Conservation (phyloP, 495 filamentous ascomycete genomes). For the Apodospora peruviana region DNA sequence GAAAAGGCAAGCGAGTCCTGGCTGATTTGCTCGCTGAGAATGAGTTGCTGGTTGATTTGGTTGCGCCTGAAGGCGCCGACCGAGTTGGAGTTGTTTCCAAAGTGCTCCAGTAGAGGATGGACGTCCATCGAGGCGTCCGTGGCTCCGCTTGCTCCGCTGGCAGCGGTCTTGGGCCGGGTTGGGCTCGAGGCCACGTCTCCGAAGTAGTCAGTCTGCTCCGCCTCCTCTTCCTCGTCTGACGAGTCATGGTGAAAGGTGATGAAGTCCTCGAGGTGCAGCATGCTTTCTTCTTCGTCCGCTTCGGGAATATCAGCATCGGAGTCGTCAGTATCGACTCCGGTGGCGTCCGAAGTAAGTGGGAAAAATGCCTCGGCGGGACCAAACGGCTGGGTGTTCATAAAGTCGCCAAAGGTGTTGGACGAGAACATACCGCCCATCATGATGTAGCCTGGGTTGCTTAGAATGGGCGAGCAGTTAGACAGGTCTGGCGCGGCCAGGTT, state of each 20-base stretch:
- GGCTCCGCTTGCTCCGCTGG: conserved; percentile 45
- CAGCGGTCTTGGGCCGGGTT: conserved; percentile 46
- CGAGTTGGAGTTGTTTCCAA: conserved; percentile 55
- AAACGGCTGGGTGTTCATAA: conserved; percentile 58
- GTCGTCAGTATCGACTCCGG: conserved; percentile 26
- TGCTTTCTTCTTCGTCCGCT: conserved; percentile 59
- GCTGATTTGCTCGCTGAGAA: conserved; percentile 53
- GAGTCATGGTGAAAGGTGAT: conserved; percentile 59
- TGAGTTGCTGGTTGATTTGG: conserved; percentile 65
- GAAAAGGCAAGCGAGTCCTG: conserved; percentile 50
- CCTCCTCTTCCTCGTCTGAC: conserved; percentile 50
- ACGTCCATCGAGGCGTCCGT: conserved; percentile 21
- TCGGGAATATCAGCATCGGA: conserved; percentile 43
- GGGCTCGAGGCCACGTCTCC: conserved; percentile 46
- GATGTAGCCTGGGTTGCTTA: conserved; percentile 63
- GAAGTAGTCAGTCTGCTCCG: conserved; percentile 27
- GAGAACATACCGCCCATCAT: conserved; percentile 68
- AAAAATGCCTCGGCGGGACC: conserved; percentile 76
- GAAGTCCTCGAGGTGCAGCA: conserved; percentile 65
- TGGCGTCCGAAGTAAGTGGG: conserved; percentile 54
- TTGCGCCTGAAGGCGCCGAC: conserved; percentile 77
- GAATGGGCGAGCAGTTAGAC: conserved; percentile 50
- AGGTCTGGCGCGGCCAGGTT: conserved; percentile 40
- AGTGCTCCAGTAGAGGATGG: conserved; percentile 54
- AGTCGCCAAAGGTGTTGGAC: conserved; percentile 47